Base-by-base conservation (phyloP, 2,329 filamentous ascomycete genomes). In the Talaromyces piceae region DNA sequence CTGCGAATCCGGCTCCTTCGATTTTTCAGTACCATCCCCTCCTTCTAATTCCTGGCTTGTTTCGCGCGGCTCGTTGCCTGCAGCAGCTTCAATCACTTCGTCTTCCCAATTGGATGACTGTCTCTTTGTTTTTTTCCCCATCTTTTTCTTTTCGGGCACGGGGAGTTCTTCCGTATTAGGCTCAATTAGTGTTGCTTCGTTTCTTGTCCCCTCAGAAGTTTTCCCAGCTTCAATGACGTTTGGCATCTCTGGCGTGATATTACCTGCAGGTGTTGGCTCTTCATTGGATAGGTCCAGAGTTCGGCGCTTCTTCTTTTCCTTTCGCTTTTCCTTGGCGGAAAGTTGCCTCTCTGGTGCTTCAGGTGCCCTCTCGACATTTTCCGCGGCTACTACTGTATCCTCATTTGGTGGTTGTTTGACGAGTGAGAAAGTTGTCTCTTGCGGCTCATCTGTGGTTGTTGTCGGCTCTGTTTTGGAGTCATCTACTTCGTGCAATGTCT, bases 111-210 rank as follows among this genome's bases (percentile, higher is more conserved):
- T 61, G 48, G 67, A 64, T 13, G 66, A 68, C 33, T 64, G 64
- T 54, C 63, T 67, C 55, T 67, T 69, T 26, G 73, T 70, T 53
- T 77, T 76, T 57, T 77, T 77, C 9, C 65, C 71, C 56, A 76
- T 78, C 56, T 76, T 78, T 58, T 73, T 71, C 46, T 71, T 65
- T 31, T 65, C 56, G 6, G 67, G 62, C 56, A 64, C 65, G 54
- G 59, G 62, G 23, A 62, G 61, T 28, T 41, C 45, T 23, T 49
- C 47, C 11, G n/a, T 22, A 25, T 16, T 43, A 16, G 39, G 39
- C 39, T 13, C 20, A 26, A 22, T 12, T 46, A 41, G 6, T 33
- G 12, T 6, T 4, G 6, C 16, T 12, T 37, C n/a, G 18, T 49
- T n/a, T 11, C 57, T 56, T 26, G 58, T 58, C 41, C 53, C 18